These are phyloP conservation scores for Dactylellina sp. DNA, from an alignment of 2,329 filamentous ascomycete genomes.

Conservation along the genomic window DNA sequence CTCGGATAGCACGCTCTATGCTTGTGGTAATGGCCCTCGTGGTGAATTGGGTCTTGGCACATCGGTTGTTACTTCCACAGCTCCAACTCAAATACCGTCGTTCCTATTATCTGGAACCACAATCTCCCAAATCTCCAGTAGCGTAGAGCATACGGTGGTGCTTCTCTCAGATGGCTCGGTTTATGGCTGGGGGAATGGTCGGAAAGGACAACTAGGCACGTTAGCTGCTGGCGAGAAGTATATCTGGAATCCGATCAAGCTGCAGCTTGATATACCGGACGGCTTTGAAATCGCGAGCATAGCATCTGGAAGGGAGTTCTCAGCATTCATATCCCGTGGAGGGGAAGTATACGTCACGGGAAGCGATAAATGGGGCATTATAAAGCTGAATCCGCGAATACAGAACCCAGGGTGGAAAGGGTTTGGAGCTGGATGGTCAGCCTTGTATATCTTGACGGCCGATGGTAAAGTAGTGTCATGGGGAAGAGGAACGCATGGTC, in stretches of 20 bases:
- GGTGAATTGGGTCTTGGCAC: constrained; percentile 77
- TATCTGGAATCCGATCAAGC: constrained; percentile 72
- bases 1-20: constrained; percentile 69
- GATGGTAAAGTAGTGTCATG: constrained; percentile 76
- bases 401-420: constrained; percentile 14
- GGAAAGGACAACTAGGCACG: constrained; percentile 84
- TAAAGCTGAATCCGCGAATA: constrained; percentile 15
- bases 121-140: constrained; percentile 76
- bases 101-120: constrained; percentile 74
- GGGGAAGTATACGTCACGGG: constrained; percentile 77
- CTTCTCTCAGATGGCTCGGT: constrained; percentile 80
- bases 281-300: constrained; percentile 75
- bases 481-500: constrained; percentile 87
- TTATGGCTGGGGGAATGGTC: constrained; percentile 88
- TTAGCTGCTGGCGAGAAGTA: constrained; percentile 65
- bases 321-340: constrained; percentile 72
- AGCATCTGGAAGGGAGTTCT: constrained; percentile 87
- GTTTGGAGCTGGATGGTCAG: constrained; percentile 83
- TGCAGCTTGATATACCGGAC: constrained; percentile 67
- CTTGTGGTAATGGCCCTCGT: constrained; percentile 74
- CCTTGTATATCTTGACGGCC: constrained; percentile 76
- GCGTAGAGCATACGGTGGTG: constrained; percentile 81
- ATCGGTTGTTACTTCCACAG: constrained; percentile 65
- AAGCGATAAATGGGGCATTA: constrained; percentile 77
- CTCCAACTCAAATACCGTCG: constrained; percentile 68